These are phyloP conservation scores for Cyberlindnera mrakii DNA, from an alignment of 805 yeast genomes.

Conservation along the genomic window DNA sequence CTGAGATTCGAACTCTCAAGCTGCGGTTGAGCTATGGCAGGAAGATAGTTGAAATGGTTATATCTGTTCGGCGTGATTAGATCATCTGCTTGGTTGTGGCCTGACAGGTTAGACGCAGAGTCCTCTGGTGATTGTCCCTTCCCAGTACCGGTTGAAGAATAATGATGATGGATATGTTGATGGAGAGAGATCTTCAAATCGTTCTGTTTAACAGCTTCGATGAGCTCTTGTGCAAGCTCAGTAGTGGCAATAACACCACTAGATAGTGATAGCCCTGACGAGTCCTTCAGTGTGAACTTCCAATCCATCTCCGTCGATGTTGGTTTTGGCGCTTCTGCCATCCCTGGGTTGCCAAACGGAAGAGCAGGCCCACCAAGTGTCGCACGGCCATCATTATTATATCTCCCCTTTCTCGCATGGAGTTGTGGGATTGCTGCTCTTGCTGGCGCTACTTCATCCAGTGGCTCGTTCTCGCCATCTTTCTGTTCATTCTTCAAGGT, in stretches of 20 bases:
- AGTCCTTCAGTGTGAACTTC: conserved; percentile 49
- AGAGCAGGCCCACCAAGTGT: too few species aligned
- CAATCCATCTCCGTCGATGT: conserved; percentile 44
- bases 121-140: conserved; percentile 19
- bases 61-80: conserved; percentile 45
- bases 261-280: conserved; percentile 38
- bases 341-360: neutral
- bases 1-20: conserved; percentile 46
- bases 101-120: conserved; percentile 19
- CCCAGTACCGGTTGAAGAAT: conserved; percentile 30
- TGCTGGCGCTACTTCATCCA: conserved; percentile 3
- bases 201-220: conserved; percentile 54
- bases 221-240: conserved; percentile 48
- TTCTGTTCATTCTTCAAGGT: conserved; percentile 14
- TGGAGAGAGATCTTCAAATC: conserved; percentile 64
- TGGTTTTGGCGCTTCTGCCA: conserved; percentile 21
- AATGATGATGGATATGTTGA: conserved; percentile 82
- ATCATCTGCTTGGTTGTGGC: conserved; percentile 12
- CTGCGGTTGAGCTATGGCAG: conserved; percentile 70
- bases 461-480: neutral
- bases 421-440: neutral
- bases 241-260: conserved; percentile 48
- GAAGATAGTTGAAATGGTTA: conserved; percentile 70
- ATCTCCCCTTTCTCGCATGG: too few species aligned
- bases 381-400: too few species aligned